Conservation (phyloP, 768 basidiomycete species). For the Auricularia cornea region DNA sequence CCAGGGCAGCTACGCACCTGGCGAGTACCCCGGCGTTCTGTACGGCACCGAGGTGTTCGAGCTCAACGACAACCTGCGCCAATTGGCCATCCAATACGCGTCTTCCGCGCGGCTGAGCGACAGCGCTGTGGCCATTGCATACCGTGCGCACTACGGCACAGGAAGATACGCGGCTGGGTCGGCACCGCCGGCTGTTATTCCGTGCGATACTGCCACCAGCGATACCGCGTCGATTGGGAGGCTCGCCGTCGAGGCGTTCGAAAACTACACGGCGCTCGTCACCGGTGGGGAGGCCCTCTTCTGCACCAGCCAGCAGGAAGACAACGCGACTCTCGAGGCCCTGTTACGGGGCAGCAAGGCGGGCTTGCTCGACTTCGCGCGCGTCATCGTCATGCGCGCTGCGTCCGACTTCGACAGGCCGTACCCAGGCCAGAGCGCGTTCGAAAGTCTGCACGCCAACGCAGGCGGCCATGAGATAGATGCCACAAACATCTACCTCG, state of each 20-base stretch:
- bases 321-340: conserved; percentile 32
- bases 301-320: conserved; percentile 32
- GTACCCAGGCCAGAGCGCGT: conserved; percentile 11
- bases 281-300: no score
- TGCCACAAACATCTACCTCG: conserved; percentile 28
- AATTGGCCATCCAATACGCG: conserved; percentile 21
- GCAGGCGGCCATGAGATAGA: conserved; percentile 25
- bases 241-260: no score
- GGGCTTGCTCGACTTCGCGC: conserved; percentile 28
- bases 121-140: conserved; percentile 20
- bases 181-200: no score
- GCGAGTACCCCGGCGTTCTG: conserved; percentile 17
- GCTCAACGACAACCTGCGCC: conserved; percentile 33
- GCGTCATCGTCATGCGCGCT: conserved; percentile 32
- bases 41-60: conserved; percentile 42
- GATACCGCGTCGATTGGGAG: no score
- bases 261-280: no score
- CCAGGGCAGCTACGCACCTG: conserved; percentile 21
- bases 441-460: conserved; percentile 19
- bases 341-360: conserved; percentile 28
- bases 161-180: no score
- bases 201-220: no score
- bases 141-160: conserved; percentile 1
- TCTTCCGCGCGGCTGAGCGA: conserved; percentile 26
- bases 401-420: conserved; percentile 29